Evolutionary conservation across 495 filamentous ascomycete species (phyloP).

Genomic region (Entonaema liquescens): DNA sequence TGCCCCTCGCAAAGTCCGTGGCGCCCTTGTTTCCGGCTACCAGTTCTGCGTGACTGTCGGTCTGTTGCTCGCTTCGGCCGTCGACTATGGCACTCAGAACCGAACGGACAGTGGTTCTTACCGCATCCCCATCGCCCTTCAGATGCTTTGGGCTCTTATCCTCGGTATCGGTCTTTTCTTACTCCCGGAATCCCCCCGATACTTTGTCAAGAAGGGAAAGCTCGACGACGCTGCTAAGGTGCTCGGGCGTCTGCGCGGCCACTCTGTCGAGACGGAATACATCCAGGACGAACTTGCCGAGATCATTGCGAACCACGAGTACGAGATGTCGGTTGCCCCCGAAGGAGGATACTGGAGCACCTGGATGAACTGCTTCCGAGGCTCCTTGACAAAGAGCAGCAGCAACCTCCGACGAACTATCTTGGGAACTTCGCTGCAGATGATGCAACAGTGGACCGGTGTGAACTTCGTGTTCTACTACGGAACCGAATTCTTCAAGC

Average conservation of each 20-base stretch:
- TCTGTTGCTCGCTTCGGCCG: constrained; percentile 74
- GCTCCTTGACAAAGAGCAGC: constrained; percentile 62
- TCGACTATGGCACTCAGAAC: constrained; percentile 73
- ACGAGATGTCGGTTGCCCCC: constrained; percentile 72
- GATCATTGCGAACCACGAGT: constrained; percentile 85
- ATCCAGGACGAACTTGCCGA: constrained; percentile 77
- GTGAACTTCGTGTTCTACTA: constrained; percentile 68
- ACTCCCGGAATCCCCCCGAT: constrained; percentile 83
- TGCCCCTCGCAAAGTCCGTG: constrained; percentile 73
- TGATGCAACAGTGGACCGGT: constrained; percentile 70
- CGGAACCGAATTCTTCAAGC: constrained; percentile 72
- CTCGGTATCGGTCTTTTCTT: constrained; percentile 66
- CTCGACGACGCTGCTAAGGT: constrained; percentile 67
- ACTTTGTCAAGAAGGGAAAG: constrained; percentile 77
- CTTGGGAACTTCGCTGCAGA: constrained; percentile 76
- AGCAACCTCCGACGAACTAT: constrained; percentile 77
- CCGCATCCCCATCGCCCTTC: constrained; percentile 75
- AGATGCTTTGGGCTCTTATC: constrained; percentile 75
- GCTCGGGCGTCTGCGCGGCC: constrained; percentile 72
- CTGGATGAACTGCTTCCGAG: constrained; percentile 72
- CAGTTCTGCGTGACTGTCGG: constrained; percentile 81
- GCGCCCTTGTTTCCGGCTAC: constrained; percentile 77
- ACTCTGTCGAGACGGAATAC: constrained; percentile 68
- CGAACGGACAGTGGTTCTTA: constrained; percentile 70
- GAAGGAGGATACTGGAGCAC: constrained; percentile 69